Conservation (phyloP, 441 rosid species). For the Pelargonium myrrhifolium region DNA sequence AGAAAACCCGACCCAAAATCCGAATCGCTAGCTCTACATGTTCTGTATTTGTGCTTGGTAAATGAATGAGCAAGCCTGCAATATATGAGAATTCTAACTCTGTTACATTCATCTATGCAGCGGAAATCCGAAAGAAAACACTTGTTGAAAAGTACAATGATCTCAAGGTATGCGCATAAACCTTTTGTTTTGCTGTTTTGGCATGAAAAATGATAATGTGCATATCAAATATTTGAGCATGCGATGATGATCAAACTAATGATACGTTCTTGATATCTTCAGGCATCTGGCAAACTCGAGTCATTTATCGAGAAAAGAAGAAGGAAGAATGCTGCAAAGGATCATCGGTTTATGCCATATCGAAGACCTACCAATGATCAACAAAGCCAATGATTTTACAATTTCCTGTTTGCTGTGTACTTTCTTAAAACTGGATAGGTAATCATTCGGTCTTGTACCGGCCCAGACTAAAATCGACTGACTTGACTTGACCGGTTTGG, state of each 20-base stretch:
- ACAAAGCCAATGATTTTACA: conserved; percentile 20
- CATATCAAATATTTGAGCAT: background rate
- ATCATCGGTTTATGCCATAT: conserved; percentile 71
- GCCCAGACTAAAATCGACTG: too few species aligned
- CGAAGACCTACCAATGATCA: conserved; percentile 39
- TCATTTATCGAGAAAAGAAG: conserved; percentile 70
- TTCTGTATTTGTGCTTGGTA: background rate
- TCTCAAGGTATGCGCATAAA: conserved; percentile 54
- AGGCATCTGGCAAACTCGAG: conserved; percentile 75
- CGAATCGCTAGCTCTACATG: too few species aligned
- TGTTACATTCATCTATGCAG: conserved; percentile 37
- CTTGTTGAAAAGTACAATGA: conserved; percentile 60
- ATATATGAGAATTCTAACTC: conserved; percentile 15
- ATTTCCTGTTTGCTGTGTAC: background rate
- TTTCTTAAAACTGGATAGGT: too few species aligned
- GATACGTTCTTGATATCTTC: conserved; percentile 10
- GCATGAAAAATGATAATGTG: background rate
- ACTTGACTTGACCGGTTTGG: too few species aligned
- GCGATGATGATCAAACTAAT: background rate
- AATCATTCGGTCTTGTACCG: too few species aligned
- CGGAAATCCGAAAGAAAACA: conserved; percentile 63
- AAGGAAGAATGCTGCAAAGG: conserved; percentile 81
- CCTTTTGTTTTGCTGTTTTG: background rate
- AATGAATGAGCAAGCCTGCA: background rate
- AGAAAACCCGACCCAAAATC: too few species aligned